Base-by-base conservation (phyloP, 2,329 filamentous ascomycete species). In the Aureobasidium sp. region DNA sequence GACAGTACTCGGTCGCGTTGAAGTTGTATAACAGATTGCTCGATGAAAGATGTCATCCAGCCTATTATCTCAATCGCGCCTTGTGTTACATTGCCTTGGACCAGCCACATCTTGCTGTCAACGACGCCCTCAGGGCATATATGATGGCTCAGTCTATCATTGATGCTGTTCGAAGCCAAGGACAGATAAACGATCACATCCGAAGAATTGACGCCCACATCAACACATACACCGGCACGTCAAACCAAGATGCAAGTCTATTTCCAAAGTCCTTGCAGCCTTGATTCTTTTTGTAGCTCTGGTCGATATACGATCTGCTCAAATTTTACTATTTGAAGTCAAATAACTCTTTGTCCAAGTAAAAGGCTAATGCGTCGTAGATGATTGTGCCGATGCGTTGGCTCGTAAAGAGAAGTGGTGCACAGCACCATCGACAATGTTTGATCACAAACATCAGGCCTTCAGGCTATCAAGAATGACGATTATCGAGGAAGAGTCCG, bases 51-150 rank as follows among this genome's bases (percentile, higher is more conserved):
- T 9, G 20, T 15, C 66, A 70, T 47, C 63, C 66, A 9, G 48
- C 47, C 46, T 69, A 69, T 2, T 67, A 69, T 48, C 65, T 70
- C 17, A 71, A 71, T 52, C 68, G 69, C 10, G 63, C 66, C 5
- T 59, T 71, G 2, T 70, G 69, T 59, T 69, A 68, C 34, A 17
- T 69, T 3, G 12, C 61, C 7, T 51, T 65, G 5, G 62, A 55
- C 13, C 65, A 61, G 55, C 67, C 67, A 10, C 53, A 65, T 46
- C 67, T 71, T 41, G 69, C 68, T 2, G 66, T 61, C 20, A 57
- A 62, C 5, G 69, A 70, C 41, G 68, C 67, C 13, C 65, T 66
- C n/a, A 66, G 69, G 17, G 69, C 68, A 5, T 50, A 65, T 7
- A 39, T 69, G 17, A 62, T 55, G 24, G 59, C 36, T 32, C 43